Conservation (phyloP, 257 asterid genomes). For the Asclepias syriaca region DNA sequence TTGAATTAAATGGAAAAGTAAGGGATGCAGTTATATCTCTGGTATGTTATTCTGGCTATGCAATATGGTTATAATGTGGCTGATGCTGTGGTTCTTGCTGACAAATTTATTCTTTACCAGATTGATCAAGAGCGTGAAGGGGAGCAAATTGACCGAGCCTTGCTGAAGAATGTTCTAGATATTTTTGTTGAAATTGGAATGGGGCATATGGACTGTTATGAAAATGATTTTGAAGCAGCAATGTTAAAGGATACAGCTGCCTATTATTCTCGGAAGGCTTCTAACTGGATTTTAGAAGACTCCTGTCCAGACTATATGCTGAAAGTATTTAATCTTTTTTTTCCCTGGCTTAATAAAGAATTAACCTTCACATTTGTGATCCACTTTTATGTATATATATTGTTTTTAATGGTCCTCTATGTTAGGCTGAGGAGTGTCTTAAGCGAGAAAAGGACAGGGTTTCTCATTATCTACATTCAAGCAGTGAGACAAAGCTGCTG, state of each 20-base stretch:
- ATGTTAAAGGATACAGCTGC: conserved; percentile 85
- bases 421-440: conserved; percentile 89
- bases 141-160: conserved; percentile 91
- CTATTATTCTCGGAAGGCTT: conserved; percentile 96
- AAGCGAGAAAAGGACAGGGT: conserved; percentile 88
- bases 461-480: conserved; percentile 86
- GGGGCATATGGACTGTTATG: conserved; percentile 87
- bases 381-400: neutral
- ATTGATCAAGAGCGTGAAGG: conserved; percentile 99
- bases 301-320: conserved; percentile 98
- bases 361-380: neutral
- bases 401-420: conserved; percentile 11
- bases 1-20: conserved; percentile 69
- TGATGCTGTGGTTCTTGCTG: neutral
- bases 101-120: conserved; percentile 29
- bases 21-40: conserved; percentile 93
- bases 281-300: conserved; percentile 95
- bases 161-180: conserved; percentile 83
- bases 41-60: conserved; percentile 39
- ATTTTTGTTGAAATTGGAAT: conserved; percentile 96
- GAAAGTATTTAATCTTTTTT: conserved; percentile 39
- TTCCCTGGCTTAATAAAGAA: neutral
- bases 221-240: conserved; percentile 81
- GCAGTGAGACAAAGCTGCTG: conserved; percentile 92
- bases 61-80: neutral